Conservation (phyloP, 164 flowering plant genomes). For the Nelumbo lutea region DNA sequence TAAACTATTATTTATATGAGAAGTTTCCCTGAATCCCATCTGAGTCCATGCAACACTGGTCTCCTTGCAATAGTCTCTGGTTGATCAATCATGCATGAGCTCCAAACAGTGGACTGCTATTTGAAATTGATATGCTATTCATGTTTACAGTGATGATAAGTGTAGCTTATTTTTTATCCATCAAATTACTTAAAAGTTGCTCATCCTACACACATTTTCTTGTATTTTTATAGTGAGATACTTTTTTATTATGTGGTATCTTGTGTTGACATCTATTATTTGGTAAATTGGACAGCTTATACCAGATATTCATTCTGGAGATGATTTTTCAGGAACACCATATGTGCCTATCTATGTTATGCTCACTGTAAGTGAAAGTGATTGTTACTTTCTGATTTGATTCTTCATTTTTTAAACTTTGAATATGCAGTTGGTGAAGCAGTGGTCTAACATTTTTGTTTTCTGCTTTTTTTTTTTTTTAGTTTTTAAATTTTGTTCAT, state of each 20-base stretch:
- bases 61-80: too few species aligned
- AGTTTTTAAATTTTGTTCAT: neutral
- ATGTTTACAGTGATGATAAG: neutral
- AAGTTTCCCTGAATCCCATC: too few species aligned
- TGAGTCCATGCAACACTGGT: too few species aligned
- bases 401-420: neutral
- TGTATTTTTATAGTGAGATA: neutral
- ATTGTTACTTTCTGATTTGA: neutral
- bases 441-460: neutral
- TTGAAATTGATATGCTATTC: neutral
- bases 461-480: neutral
- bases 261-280: constrained; percentile 9
- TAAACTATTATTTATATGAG: too few species aligned
- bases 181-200: neutral
- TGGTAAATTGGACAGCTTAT: constrained; percentile 48
- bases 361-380: constrained; percentile 78
- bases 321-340: constrained; percentile 47
- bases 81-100: too few species aligned
- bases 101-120: too few species aligned
- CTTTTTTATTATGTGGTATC: neutral
- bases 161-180: neutral
- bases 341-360: constrained; percentile 70
- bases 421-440: too few species aligned
- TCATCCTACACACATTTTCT: neutral
- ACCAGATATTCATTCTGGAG: constrained; percentile 37